phyloP scores from a whole-genome alignment of 345 rosid genomes.

The Eucalyptus cladocalyx region DNA sequence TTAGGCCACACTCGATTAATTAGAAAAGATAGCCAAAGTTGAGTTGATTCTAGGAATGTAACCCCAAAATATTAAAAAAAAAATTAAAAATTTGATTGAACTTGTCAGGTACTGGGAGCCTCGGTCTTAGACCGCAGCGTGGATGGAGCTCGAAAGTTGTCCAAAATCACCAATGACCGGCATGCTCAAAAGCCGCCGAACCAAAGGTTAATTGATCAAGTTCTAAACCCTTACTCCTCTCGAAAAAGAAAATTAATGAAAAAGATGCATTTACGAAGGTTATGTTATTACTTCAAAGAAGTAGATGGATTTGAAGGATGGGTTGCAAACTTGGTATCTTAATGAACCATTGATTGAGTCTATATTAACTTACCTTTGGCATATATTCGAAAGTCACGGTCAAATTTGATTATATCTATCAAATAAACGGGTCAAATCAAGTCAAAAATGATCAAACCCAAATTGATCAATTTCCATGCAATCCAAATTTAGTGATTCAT shows the following conservation, averaged over 20 bases:
- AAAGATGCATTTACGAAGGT: neutral
- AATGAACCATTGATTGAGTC: neutral
- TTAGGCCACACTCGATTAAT: neutral
- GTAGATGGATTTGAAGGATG: neutral
- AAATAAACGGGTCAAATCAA: too few relatives aligned
- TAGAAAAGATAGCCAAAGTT: neutral
- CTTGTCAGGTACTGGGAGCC: neutral
- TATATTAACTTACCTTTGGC: neutral
- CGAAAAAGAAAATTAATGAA: too few relatives aligned
- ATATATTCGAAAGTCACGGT: accelerated
- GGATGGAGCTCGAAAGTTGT: neutral
- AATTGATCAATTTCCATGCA: too few relatives aligned
- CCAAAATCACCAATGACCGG: neutral
- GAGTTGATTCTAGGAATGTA: neutral
- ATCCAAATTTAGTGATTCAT: too few relatives aligned
- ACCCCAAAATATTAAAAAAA: neutral
- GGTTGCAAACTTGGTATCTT: neutral
- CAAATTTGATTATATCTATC: neutral
- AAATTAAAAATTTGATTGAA: neutral
- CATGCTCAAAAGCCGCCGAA: neutral
- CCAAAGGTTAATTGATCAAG: neutral
- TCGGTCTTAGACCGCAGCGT: neutral
- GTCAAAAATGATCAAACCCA: neutral
- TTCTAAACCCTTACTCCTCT: neutral
- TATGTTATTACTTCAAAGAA: neutral